Percentiles rank a stretch among this genome's conserved stretches.
These are phyloP conservation scores for Leersia perrieri DNA, from an alignment of 176 grass and related monocot species.

Conservation along the genomic window DNA sequence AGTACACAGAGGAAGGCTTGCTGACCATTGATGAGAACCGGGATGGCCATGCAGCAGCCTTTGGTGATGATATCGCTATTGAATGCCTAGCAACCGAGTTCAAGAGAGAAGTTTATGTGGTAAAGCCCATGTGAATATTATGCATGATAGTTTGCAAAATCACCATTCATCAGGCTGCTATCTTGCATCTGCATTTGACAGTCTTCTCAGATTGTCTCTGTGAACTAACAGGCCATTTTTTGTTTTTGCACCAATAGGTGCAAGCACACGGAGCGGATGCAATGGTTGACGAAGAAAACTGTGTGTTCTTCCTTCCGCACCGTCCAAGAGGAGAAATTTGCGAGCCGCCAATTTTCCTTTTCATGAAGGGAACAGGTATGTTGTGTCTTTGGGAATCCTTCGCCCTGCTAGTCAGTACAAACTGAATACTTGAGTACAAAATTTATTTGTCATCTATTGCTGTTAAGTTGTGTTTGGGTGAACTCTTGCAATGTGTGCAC, in stretches of 20 bases:
- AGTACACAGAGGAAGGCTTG: slow-evolving; percentile 94
- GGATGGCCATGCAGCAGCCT: slow-evolving; percentile 79
- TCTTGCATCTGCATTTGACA: not conserved
- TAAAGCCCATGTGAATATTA: slow-evolving; percentile 24
- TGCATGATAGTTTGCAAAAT: not conserved
- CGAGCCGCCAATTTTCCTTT: slow-evolving; percentile 77
- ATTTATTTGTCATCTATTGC: not conserved
- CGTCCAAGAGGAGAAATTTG: slow-evolving; percentile 75
- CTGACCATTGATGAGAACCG: slow-evolving; percentile 82
- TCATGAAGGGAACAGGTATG: slow-evolving; percentile 98
- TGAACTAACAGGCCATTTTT: not conserved
- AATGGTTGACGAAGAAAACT: slow-evolving; percentile 95
- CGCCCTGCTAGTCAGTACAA: not conserved
- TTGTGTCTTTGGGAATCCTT: slow-evolving; percentile 4
- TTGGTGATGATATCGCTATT: slow-evolving; percentile 94
- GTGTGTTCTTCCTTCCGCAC: slow-evolving; percentile 96
- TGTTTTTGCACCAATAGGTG: slow-evolving; percentile 50
- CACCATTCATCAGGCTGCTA: not conserved
- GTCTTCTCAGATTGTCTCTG: not conserved
- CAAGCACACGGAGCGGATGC: slow-evolving; percentile 98
- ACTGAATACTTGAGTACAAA: not conserved
- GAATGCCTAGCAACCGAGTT: slow-evolving; percentile 95
- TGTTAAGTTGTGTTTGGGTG: not conserved
- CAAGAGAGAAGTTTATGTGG: slow-evolving; percentile 90
- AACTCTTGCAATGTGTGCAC: not conserved